These are phyloP conservation scores for Dactylellina drechsleri DNA, from an alignment of 2,329 filamentous ascomycete species.

Conservation along the genomic window DNA sequence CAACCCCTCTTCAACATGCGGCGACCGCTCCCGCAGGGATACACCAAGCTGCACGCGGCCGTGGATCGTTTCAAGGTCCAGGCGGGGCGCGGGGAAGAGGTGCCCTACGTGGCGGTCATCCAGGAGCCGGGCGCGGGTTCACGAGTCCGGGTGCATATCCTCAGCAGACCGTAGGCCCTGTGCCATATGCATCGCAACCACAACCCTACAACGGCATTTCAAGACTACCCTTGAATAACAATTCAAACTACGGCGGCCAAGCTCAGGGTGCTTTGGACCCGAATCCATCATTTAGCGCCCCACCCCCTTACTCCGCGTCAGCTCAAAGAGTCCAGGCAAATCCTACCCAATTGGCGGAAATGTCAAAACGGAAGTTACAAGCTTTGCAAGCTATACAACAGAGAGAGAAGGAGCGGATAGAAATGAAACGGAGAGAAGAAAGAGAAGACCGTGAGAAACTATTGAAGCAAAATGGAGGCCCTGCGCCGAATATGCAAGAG, in stretches of 20 bases:
- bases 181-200: constrained; percentile 6
- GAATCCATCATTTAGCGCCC: constrained; percentile 15
- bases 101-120: constrained; percentile 5
- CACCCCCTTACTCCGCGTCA: constrained; percentile 32
- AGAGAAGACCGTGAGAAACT: constrained; percentile 23
- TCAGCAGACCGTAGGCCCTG: constrained; percentile 14
- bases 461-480: constrained; percentile 10
- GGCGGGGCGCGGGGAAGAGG: constrained; percentile 15
- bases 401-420: constrained; percentile 34
- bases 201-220: background rate
- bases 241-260: background rate
- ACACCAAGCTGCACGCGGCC: constrained; percentile 13
- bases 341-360: constrained; percentile 26
- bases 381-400: constrained; percentile 36
- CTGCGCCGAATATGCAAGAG: background rate
- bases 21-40: constrained; percentile 19
- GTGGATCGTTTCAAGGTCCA: background rate
- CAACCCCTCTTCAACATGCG: constrained; percentile 22
- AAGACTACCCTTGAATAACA: background rate
- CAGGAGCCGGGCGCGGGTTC: constrained; percentile 3
- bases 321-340: constrained; percentile 17
- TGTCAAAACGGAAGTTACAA: constrained; percentile 32
- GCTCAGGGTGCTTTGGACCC: background rate
- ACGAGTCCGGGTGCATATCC: background rate
- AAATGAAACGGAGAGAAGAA: constrained; percentile 34